Conservation (phyloP, 2,329 filamentous ascomycete species). For the Chaetomiaceae sp. region DNA sequence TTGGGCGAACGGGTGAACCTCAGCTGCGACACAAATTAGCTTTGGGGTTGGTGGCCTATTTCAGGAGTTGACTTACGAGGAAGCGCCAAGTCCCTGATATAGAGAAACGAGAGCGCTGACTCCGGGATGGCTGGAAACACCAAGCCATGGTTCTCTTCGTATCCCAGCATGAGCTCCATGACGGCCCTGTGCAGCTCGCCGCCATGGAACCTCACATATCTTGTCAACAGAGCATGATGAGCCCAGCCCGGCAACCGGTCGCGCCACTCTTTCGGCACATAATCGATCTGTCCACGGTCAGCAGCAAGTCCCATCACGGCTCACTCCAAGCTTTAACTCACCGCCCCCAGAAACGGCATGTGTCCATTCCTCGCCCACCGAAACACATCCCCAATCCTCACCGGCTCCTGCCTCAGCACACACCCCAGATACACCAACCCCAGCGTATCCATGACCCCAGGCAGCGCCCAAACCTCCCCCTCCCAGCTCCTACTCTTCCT, state of each 20-base stretch:
- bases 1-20: conserved; percentile 57
- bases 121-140: conserved; percentile 68
- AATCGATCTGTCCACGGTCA: conserved; percentile 41
- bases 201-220: conserved; percentile 37
- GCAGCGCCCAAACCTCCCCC: conserved; percentile 51
- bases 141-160: conserved; percentile 64
- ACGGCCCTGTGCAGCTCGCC: conserved; percentile 62
- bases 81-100: conserved; percentile 66
- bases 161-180: conserved; percentile 58
- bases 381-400: conserved; percentile 68
- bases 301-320: not conserved
- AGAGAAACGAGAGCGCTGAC: conserved; percentile 62
- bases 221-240: conserved; percentile 54
- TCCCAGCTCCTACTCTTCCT: conserved; percentile 40
- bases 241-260: conserved; percentile 60
- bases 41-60: not conserved
- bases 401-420: conserved; percentile 68
- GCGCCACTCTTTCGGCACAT: conserved; percentile 61
- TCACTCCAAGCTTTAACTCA: conserved; percentile 35
- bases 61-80: conserved; percentile 51
- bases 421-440: conserved; percentile 76
- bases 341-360: conserved; percentile 67
- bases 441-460: conserved; percentile 69
- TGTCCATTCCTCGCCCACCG: conserved; percentile 63
- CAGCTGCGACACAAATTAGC: conserved; percentile 47